Percentiles rank a stretch among this genome's conserved stretches.
Evolutionary conservation across 1,284 basidiomycete species (phyloP).

Genomic region (Leccinum proliferum): DNA sequence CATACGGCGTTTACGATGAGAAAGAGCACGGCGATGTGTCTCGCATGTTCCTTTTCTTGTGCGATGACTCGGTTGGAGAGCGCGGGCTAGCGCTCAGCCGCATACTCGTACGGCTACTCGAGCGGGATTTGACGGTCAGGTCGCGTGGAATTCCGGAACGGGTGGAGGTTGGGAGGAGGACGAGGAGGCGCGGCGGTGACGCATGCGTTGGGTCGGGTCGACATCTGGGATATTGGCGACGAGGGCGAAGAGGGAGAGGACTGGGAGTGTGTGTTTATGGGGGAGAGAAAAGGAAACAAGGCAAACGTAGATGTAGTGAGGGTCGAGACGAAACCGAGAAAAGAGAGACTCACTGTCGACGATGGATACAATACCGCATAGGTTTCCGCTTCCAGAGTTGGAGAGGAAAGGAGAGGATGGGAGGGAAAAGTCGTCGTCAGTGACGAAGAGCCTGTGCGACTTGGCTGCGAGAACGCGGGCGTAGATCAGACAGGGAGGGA

Average conservation of each 20-base stretch:
- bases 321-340: conserved; percentile 1
- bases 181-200: conserved; percentile 68
- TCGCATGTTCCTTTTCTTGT: too few relatives aligned
- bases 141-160: conserved; percentile 17
- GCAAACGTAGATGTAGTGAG: not conserved
- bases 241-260: conserved; percentile 68
- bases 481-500: conserved; percentile 1
- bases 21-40: too few relatives aligned
- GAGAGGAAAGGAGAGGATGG: conserved; percentile 41
- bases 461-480: conserved; percentile 43
- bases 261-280: conserved; percentile 31
- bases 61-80: too few relatives aligned
- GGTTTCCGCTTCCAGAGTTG: conserved; percentile 36
- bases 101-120: conserved; percentile 50
- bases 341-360: conserved; percentile 55
- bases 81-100: conserved; percentile 36
- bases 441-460: conserved; percentile 72
- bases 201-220: conserved; percentile 68
- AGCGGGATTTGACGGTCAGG: conserved; percentile 28
- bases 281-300: not conserved
- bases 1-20: too few relatives aligned
- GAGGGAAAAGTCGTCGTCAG: conserved; percentile 42
- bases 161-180: conserved; percentile 43
- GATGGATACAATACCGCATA: conserved; percentile 70
- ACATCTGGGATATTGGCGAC: conserved; percentile 64